These are phyloP conservation scores for Rhizopus microsporus DNA, from an alignment of 371 early-diverging fungal species.

Conservation along the genomic window DNA sequence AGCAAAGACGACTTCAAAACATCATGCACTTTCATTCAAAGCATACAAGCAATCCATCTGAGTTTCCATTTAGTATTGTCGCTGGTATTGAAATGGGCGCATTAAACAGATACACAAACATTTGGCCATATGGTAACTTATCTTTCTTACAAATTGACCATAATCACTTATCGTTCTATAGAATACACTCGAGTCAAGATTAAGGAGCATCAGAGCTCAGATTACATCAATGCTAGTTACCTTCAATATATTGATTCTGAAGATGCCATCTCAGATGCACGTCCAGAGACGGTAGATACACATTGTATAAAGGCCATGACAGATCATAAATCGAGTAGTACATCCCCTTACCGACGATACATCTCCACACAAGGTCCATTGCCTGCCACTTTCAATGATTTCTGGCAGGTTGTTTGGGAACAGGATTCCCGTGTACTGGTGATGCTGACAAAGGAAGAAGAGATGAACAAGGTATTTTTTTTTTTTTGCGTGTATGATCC, in stretches of 20 bases:
- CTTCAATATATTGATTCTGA: constrained; percentile 32
- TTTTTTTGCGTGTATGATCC: neutral
- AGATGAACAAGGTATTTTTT: constrained; percentile 69
- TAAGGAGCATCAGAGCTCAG: constrained; percentile 38
- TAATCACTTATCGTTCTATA: constrained; percentile 24
- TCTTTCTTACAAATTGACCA: constrained; percentile 6
- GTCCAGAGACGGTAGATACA: constrained; percentile 26
- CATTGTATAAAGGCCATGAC: constrained; percentile 27
- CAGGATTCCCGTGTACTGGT: constrained; percentile 75
- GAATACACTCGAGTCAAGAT: constrained; percentile 62
- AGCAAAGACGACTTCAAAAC: constrained; percentile 63
- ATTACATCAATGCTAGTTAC: constrained; percentile 85
- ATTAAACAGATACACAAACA: constrained; percentile 77
- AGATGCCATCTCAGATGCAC: constrained; percentile 83
- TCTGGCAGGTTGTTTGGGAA: constrained; percentile 93
- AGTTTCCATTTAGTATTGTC: constrained; percentile 61
- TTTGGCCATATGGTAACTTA: constrained; percentile 70
- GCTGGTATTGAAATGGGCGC: constrained; percentile 68
- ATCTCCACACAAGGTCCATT: constrained; percentile 92
- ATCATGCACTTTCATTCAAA: constrained; percentile 62
- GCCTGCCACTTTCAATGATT: constrained; percentile 79
- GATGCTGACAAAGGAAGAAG: constrained; percentile 88
- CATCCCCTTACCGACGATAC: constrained; percentile 51
- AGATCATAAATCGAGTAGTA: constrained; percentile 12
- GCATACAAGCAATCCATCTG: constrained; percentile 37